phyloP scores from a whole-genome alignment of 192 early-diverging fungal genomes.

The Gonapodya sp. region DNA sequence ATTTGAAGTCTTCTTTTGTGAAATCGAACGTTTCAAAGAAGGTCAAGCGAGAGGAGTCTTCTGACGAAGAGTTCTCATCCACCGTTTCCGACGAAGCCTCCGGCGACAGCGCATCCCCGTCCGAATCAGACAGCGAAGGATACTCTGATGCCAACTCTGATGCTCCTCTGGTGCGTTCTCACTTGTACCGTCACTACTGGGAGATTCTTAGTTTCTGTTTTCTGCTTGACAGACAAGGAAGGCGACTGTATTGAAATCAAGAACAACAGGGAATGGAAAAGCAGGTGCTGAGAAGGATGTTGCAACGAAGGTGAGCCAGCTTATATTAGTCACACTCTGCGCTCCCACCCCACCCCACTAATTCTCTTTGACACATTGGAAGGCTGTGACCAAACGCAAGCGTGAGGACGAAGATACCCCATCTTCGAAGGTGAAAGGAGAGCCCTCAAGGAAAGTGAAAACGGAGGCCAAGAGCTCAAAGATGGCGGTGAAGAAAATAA shows the following conservation, averaged over 20 bases:
- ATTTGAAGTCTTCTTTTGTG: too few relatives aligned
- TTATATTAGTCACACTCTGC: too few relatives aligned
- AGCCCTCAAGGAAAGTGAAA: background rate
- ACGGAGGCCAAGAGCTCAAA: background rate
- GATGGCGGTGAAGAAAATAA: conserved; percentile 3
- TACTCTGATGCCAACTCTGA: background rate
- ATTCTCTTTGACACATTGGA: too few relatives aligned
- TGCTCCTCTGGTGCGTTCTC: background rate
- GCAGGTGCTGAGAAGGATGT: too few relatives aligned
- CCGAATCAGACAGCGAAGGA: too few relatives aligned
- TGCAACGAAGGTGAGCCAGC: too few relatives aligned
- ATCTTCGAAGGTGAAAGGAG: background rate
- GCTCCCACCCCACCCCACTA: too few relatives aligned
- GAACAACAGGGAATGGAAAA: background rate
- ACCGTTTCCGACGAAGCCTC: background rate
- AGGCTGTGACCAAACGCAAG: background rate
- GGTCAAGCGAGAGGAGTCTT: background rate
- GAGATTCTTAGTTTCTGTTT: too few relatives aligned
- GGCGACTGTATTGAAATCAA: background rate
- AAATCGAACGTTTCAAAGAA: background rate
- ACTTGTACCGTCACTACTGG: too few relatives aligned
- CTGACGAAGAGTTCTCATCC: background rate
- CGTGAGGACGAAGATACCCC: background rate
- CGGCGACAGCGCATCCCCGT: too few relatives aligned
- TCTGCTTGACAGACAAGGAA: background rate